These are phyloP conservation scores for Sisymbrium altissimum DNA, from an alignment of 345 rosid genomes.

Conservation along the genomic window DNA sequence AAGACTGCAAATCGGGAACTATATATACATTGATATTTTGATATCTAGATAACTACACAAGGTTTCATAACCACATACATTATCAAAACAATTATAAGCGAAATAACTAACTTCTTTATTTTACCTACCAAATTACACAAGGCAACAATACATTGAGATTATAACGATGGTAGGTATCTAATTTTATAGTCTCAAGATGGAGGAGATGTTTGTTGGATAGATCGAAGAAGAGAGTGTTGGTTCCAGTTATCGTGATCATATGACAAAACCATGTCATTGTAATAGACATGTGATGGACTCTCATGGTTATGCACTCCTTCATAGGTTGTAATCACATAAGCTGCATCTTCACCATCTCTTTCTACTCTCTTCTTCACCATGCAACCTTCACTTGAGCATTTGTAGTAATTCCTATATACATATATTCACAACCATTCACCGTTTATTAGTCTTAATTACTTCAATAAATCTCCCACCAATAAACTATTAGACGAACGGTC, in stretches of 20 bases:
- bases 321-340: constrained; percentile 75
- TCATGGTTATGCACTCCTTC: constrained; percentile 79
- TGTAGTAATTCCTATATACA: constrained; percentile 67
- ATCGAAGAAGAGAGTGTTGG: constrained; percentile 31
- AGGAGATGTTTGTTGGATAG: background rate
- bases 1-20: background rate
- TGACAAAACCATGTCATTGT: constrained; percentile 34
- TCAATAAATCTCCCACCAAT: background rate
- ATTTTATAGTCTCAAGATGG: background rate
- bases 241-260: constrained; percentile 28
- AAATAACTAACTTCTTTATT: background rate
- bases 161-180: background rate
- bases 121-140: constrained; percentile 11
- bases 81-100: background rate
- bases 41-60: background rate
- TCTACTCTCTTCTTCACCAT: constrained; percentile 88
- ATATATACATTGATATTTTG: background rate
- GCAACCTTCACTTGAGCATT: constrained; percentile 71
- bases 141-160: background rate
- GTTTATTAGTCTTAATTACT: background rate
- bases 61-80: background rate
- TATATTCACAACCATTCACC: background rate
- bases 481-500: background rate
- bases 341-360: constrained; percentile 59
- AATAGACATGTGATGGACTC: constrained; percentile 44